Conservation (phyloP, 306 rosid genomes). For the Quercus variabilis region DNA sequence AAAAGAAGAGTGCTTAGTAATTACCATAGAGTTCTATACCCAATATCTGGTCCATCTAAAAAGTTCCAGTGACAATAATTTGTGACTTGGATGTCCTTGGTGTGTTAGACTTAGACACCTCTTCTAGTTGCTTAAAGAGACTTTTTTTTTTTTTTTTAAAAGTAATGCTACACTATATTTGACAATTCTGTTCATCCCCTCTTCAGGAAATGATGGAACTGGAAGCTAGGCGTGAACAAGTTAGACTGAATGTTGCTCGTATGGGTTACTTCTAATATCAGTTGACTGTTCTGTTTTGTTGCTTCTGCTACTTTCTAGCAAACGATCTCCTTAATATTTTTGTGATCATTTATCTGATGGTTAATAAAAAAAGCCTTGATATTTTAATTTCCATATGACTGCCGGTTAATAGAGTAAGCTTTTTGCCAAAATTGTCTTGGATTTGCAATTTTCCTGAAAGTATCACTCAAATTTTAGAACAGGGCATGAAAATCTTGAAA, state of each 20-base stretch:
- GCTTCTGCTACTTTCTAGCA: conserved; percentile 16
- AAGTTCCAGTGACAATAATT: background rate
- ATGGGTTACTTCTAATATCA: conserved; percentile 34
- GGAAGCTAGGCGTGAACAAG: conserved; percentile 84
- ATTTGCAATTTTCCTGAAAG: background rate
- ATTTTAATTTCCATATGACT: background rate
- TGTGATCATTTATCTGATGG: conserved; percentile 8
- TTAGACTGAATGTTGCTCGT: conserved; percentile 84
- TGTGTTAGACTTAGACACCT: background rate
- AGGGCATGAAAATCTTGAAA: background rate
- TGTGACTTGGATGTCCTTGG: background rate
- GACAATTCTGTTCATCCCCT: conserved; percentile 14
- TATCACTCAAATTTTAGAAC: background rate
- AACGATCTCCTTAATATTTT: background rate
- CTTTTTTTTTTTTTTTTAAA: background rate
- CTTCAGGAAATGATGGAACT: conserved; percentile 75
- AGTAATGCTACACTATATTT: conserved; percentile 3
- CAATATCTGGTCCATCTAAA: background rate
- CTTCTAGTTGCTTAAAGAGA: background rate
- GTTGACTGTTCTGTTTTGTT: conserved; percentile 13
- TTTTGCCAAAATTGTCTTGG: background rate
- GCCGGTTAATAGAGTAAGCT: background rate
- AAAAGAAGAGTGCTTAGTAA: background rate
- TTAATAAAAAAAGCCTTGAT: conserved; percentile 3
- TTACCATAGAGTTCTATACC: background rate